Base-by-base conservation (phyloP, 2,329 filamentous ascomycete genomes). In the Claviceps humidiphila region DNA sequence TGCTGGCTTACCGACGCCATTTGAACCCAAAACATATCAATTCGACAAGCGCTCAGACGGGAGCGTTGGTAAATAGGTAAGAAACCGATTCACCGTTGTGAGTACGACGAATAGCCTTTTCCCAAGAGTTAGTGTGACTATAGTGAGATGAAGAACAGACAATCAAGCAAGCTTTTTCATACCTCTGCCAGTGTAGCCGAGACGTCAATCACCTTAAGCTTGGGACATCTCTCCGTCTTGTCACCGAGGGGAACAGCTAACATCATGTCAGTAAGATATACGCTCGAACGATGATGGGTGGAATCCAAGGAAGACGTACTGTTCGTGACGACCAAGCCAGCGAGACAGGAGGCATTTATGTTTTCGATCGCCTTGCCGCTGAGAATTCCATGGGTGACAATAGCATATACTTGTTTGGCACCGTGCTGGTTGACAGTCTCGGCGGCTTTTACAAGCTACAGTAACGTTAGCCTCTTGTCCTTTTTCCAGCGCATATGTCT, bases 371-470 rank as follows among this genome's bases (percentile, higher is more conserved):
- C 90, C 59, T 87, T 88, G 49, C 89, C 90, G 57, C 84, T 89
- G 50, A 97, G 73, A 54, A 96, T 95, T 39, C 89, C 90, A 65
- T 96, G 91, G 1, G 91, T 96, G 54, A 97, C 93, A 58, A 97
- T 94, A 24, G 93, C 93, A 57, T 95, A 88, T 40, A 95, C 89
- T 64, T 94, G 82, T 59, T 81, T 82, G 1, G 93, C 91, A 37
- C 89, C 88, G 63, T 96, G 85, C 61, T 88, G 78, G 67, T 91
- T 87, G 50, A 97, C 80, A 0, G 90, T 91, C 53, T 88, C 84
- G 16, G 91, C 93, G 2, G 90, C 93, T 73, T 97, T 97, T 67
- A 73, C 74, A 37, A 78, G 74, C 67, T 70, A 44, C 9, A 26
- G n/a, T 6, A 34, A 24, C 14, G 30, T 26, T 20, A 51, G 49